A percentile compares a stretch with the other conserved stretches of the same genome.
Conservation (phyloP, 768 basidiomycete species). For the Pleurotus tuber-regium region DNA sequence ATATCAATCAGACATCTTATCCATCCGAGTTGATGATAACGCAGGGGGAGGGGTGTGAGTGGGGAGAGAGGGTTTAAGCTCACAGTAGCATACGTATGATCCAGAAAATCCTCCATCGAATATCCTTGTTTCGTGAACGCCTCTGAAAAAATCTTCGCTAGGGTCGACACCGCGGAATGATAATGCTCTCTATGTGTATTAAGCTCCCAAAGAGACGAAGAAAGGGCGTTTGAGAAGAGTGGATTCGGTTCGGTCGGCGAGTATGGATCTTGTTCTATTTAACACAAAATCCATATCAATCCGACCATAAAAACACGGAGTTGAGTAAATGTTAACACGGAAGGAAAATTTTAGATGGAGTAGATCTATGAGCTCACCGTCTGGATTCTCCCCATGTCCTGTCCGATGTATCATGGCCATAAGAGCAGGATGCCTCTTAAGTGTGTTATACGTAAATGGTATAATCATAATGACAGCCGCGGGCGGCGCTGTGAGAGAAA, state of each 20-base stretch:
- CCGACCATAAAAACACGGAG: too few relatives aligned
- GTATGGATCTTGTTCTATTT: conserved; percentile 85
- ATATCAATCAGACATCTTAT: too few relatives aligned
- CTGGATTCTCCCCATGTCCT: conserved; percentile 32
- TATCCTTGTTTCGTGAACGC: conserved; percentile 94
- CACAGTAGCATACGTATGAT: conserved; percentile 88
- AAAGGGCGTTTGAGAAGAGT: conserved; percentile 71
- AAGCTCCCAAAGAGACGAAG: conserved; percentile 94
- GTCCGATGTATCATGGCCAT: conserved; percentile 90
- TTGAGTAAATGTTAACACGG: too few relatives aligned
- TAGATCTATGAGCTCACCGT: conserved; percentile 36
- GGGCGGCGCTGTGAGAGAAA: conserved; percentile 84
- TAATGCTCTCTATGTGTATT: conserved; percentile 79
- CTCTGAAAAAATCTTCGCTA: conserved; percentile 83
- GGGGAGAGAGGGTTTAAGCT: too few relatives aligned
- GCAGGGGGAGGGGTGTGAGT: neutral
- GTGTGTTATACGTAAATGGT: conserved; percentile 91
- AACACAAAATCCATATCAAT: too few relatives aligned
- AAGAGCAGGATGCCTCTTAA: conserved; percentile 87
- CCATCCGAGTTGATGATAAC: conserved; percentile 3
- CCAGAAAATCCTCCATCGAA: conserved; percentile 92
- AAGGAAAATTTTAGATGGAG: too few relatives aligned
- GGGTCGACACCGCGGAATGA: conserved; percentile 80
- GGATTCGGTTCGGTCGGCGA: conserved; percentile 66
- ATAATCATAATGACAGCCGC: conserved; percentile 88